phyloP scores from a whole-genome alignment of 2,329 filamentous ascomycete genomes.

The Scortechinia acanthostroma region DNA sequence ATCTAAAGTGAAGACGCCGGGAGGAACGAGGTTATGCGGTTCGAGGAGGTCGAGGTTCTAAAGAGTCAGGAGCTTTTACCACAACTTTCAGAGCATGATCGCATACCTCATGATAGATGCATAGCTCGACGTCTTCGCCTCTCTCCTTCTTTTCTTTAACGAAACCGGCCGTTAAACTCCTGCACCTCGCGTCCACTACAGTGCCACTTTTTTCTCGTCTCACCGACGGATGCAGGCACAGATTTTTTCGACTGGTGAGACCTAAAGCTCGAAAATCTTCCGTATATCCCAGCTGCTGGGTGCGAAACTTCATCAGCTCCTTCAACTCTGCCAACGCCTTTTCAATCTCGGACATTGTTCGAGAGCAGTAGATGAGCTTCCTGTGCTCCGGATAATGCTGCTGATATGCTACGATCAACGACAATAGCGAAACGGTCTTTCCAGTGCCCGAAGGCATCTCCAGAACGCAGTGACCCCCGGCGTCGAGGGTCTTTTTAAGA shows the following conservation, averaged over 20 bases:
- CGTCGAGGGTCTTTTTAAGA: conserved; percentile 82
- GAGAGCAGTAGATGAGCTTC: conserved; percentile 97
- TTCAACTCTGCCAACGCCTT: conserved; percentile 90
- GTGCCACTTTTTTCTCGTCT: conserved; percentile 92
- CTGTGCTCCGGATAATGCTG: conserved; percentile 85
- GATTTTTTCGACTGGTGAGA: conserved; percentile 90
- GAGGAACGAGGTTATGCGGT: conserved; percentile 86
- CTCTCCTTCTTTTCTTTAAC: conserved; percentile 95
- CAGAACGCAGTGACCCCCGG: conserved; percentile 86
- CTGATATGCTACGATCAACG: conserved; percentile 93
- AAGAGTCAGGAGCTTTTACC: too few species aligned
- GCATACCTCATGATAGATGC: conserved; percentile 84
- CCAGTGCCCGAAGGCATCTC: conserved; percentile 99
- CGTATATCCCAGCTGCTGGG: conserved; percentile 78
- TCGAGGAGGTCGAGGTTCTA: conserved; percentile 90
- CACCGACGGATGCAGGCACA: conserved; percentile 92
- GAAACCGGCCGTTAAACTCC: conserved; percentile 91
- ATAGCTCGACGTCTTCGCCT: conserved; percentile 88
- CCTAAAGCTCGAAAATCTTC: conserved; percentile 92
- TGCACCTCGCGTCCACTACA: conserved; percentile 89
- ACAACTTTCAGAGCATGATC: too few species aligned
- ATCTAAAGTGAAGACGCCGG: conserved; percentile 93
- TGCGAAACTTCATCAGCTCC: conserved; percentile 87
- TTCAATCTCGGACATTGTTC: conserved; percentile 93
- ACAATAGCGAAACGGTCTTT: conserved; percentile 91